Evolutionary conservation across 805 yeast genomes (phyloP), one percentile per base, ranked within the genome.

Genomic region (Ogataea pilisensis): DNA sequence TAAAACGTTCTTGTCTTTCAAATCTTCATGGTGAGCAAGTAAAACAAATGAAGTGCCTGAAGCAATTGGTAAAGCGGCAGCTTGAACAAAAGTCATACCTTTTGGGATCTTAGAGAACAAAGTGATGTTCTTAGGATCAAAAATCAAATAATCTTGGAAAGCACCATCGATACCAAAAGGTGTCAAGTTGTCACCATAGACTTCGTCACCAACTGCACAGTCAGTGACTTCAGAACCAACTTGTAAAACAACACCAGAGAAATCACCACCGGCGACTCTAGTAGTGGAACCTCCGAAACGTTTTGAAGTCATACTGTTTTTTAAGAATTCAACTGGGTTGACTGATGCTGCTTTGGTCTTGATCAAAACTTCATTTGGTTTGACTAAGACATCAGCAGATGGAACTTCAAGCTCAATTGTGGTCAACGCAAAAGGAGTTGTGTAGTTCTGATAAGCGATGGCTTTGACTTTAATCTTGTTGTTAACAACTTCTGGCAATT

Each of bases 21-120:
- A 61, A 26, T 61, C 57, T 36, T 65, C 56, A 31, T 40, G 42
- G 8, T 6, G 20, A 3, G 38, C 17, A 36, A 53, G 21, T 42
- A 50, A 37, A 28, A 37, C 49, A 48, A 54, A 69, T 0, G 91
- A 90, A 3, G 95, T 82, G 16, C 78, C 76, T 48, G 73, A 76
- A 0, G 77, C 81, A 48, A 82, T 61, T 0, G 87, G 84, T 62
- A 75, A 73, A 1, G 86, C 73, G 2, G 85, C 83, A 36, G 90
- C 87, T 50, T 79, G 75, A 28, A 64, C 73, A 41, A 67, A 58
- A 2, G 73, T 50, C 34, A 84, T 44, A 20, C 64, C 66, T 4
- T 58, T 57, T 3, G 87, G 82, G 35, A 72, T 71, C 35, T 65
- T 66, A 19, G 70, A 52, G 20, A 77, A 54, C 0, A 71, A 61